A percentile compares a stretch with the other conserved stretches of the same genome.
These are phyloP conservation scores for Aureobasidium sp. DNA, from an alignment of 2,329 filamentous ascomycete genomes.

Conservation along the genomic window DNA sequence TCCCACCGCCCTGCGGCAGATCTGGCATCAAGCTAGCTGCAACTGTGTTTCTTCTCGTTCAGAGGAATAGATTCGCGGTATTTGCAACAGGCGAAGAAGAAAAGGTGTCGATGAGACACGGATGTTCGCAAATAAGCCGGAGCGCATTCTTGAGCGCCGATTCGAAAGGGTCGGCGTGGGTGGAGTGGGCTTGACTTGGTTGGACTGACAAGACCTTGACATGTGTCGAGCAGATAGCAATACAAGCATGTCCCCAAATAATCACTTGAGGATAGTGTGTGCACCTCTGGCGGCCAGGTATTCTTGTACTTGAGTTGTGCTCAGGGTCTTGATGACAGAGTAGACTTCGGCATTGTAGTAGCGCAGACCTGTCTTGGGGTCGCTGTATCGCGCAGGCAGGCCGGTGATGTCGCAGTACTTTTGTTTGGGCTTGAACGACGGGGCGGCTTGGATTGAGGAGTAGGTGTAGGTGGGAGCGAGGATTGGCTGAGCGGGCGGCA, in stretches of 20 bases:
- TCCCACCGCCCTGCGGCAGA: conserved; percentile 4
- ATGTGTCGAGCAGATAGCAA: background rate
- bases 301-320: conserved; percentile 75
- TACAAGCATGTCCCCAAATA: background rate
- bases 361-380: conserved; percentile 87
- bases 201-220: conserved; percentile 58
- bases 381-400: conserved; percentile 80
- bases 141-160: conserved; percentile 80
- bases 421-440: conserved; percentile 69
- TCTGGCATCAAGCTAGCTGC: conserved; percentile 22
- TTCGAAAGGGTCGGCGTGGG: conserved; percentile 72
- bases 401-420: conserved; percentile 97
- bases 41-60: conserved; percentile 23
- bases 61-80: conserved; percentile 24
- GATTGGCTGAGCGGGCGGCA: conserved; percentile 22
- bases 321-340: conserved; percentile 68
- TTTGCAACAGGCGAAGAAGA: conserved; percentile 62
- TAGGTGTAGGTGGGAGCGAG: conserved; percentile 69
- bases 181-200: conserved; percentile 96
- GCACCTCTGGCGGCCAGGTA: conserved; percentile 86
- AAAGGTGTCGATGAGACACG: conserved; percentile 20
- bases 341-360: conserved; percentile 95
- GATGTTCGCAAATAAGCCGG: conserved; percentile 98
- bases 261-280: conserved; percentile 85
- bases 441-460: conserved; percentile 92